Percentiles rank a stretch among this genome's conserved stretches.
Evolutionary conservation across 768 basidiomycete species (phyloP).

Genomic region (Termitomyces sp.): DNA sequence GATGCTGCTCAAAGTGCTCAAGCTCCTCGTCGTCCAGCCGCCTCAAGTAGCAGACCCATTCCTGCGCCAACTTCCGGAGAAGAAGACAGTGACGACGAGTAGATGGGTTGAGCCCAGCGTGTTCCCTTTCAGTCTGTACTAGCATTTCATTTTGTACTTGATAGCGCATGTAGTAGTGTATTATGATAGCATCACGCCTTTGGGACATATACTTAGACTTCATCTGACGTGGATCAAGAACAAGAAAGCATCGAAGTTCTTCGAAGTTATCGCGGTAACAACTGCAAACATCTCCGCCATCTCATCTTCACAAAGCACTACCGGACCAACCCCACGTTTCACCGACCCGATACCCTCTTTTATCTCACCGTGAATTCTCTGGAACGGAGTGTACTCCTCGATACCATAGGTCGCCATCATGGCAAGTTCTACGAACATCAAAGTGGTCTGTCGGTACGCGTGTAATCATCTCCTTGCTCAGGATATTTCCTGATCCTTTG

Average conservation of each 20-base stretch:
- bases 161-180: constrained; percentile 12
- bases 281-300: constrained; percentile 22
- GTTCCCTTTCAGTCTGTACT: constrained; percentile 11
- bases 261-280: constrained; percentile 22
- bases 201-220: not conserved
- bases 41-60: constrained; percentile 57
- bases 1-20: constrained; percentile 73
- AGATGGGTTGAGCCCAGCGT: constrained; percentile 16
- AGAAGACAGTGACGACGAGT: constrained; percentile 53
- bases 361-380: constrained; percentile 11
- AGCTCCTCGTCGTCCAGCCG: constrained; percentile 47
- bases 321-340: constrained; percentile 12
- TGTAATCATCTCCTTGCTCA: constrained; percentile 9
- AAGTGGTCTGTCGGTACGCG: constrained; percentile 96
- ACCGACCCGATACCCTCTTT: constrained; percentile 14
- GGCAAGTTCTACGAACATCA: constrained; percentile 88
- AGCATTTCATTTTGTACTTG: constrained; percentile 16
- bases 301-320: constrained; percentile 5
- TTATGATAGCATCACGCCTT: constrained; percentile 11
- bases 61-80: constrained; percentile 40
- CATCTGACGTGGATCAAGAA: constrained; percentile 2
- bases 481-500: constrained; percentile 13
- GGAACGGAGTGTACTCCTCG: constrained; percentile 15
- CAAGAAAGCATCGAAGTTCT: not conserved
- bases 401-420: constrained; percentile 31